Percentiles rank a stretch among this genome's conserved stretches.
Evolutionary conservation across 352 stramenopile genomes (phyloP).

Genomic region (Phytophthora cactorum): DNA sequence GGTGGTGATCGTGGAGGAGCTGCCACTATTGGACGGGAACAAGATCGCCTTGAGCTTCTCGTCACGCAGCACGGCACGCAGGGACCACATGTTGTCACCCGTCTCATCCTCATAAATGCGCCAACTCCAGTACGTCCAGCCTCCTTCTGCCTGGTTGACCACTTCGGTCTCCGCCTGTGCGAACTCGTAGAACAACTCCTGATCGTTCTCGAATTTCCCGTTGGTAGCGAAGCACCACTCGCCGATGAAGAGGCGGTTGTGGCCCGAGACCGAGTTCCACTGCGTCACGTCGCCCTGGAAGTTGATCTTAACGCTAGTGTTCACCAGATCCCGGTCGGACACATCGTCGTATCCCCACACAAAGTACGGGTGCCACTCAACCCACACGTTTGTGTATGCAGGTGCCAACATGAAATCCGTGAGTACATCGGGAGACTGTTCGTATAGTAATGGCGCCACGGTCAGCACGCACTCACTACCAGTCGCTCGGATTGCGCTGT

Average conservation of each 20-base stretch:
- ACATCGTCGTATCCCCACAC: constrained; percentile 78
- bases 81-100: constrained; percentile 67
- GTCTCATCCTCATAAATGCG: constrained; percentile 70
- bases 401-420: constrained; percentile 59
- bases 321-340: constrained; percentile 56
- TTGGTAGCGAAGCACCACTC: constrained; percentile 71
- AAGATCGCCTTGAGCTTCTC: constrained; percentile 41
- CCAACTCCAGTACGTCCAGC: constrained; percentile 84
- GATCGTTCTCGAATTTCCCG: constrained; percentile 59
- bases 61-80: constrained; percentile 63
- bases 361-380: constrained; percentile 88
- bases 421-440: constrained; percentile 55
- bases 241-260: constrained; percentile 63
- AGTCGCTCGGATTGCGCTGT: constrained; percentile 56
- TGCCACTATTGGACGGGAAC: constrained; percentile 28
- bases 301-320: constrained; percentile 49
- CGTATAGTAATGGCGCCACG: constrained; percentile 56
- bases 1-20: constrained; percentile 6
- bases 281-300: constrained; percentile 40
- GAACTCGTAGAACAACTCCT: constrained; percentile 57
- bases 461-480: constrained; percentile 73
- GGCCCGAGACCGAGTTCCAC: constrained; percentile 47
- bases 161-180: constrained; percentile 54
- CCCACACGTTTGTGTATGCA: constrained; percentile 73
- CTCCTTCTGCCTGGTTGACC: constrained; percentile 55